Evolutionary conservation across 2,329 filamentous ascomycete species (phyloP).

Genomic region (Aureobasidium lini): DNA sequence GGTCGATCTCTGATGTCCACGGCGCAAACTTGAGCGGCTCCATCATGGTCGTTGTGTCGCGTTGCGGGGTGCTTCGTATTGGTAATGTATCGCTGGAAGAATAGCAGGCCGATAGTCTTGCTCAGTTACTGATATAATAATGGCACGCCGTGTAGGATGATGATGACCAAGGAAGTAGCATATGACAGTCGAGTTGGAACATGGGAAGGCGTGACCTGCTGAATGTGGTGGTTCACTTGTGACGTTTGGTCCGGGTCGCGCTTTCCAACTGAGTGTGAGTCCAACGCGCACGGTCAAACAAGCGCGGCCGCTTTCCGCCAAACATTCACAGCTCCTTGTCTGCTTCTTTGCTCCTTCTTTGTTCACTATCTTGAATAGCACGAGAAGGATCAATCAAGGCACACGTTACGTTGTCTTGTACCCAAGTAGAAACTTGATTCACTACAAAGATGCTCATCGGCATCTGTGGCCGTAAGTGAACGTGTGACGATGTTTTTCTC

Average conservation of each 20-base stretch:
- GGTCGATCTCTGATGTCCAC: slow-evolving; percentile 88
- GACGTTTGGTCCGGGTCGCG: slow-evolving; percentile 4
- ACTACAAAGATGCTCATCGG: slow-evolving; percentile 60
- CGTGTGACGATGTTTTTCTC: slow-evolving; percentile 1
- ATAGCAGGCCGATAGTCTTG: too few species aligned
- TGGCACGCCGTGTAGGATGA: not conserved
- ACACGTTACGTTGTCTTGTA: too few species aligned
- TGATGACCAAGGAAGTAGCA: not conserved
- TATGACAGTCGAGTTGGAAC: not conserved
- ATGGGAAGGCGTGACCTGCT: not conserved
- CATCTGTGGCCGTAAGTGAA: slow-evolving; percentile 59
- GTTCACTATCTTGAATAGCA: not conserved
- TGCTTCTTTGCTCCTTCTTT: not conserved
- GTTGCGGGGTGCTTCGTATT: slow-evolving; percentile 14
- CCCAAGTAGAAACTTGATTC: too few species aligned
- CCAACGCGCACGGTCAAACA: not conserved
- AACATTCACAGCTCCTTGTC: not conserved
- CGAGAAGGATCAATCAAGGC: too few species aligned
- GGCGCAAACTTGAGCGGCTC: slow-evolving; percentile 66
- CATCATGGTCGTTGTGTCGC: slow-evolving; percentile 23
- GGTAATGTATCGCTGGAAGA: too few species aligned
- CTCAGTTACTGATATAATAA: too few species aligned
- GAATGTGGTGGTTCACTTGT: slow-evolving; percentile 1
- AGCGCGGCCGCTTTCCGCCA: not conserved
- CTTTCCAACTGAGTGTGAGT: not conserved